phyloP scores from a whole-genome alignment of 225 moss, liverwort and hornwort genomes.

The Thuidium tamariscinum region DNA sequence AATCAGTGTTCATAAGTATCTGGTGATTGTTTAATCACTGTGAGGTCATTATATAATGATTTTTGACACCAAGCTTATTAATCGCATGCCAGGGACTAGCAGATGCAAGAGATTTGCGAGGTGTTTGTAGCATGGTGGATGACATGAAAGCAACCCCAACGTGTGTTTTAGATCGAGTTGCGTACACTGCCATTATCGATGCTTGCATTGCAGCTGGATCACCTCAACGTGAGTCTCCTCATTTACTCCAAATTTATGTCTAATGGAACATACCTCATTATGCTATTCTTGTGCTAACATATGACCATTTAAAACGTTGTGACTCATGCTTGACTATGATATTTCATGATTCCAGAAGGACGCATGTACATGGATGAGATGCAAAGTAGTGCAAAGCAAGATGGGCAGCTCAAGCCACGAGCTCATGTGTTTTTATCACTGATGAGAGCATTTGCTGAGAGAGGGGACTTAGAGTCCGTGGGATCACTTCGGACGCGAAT shows the following conservation, averaged over 20 bases:
- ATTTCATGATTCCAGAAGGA: slow-evolving; percentile 48
- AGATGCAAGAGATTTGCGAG: slow-evolving; percentile 32
- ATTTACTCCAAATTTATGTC: neutral
- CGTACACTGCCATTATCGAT: slow-evolving; percentile 85
- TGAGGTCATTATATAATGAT: neutral
- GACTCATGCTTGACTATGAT: neutral
- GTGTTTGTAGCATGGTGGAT: slow-evolving; percentile 43
- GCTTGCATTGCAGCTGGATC: slow-evolving; percentile 74
- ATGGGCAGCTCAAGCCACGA: slow-evolving; percentile 62
- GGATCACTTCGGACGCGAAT: slow-evolving; percentile 55
- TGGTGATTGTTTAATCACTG: neutral
- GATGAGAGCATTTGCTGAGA: slow-evolving; percentile 90
- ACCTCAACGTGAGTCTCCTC: slow-evolving; percentile 54
- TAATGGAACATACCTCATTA: neutral
- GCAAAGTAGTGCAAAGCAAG: slow-evolving; percentile 53
- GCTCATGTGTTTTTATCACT: slow-evolving; percentile 86
- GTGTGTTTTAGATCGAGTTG: slow-evolving; percentile 88
- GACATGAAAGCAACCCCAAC: slow-evolving; percentile 80
- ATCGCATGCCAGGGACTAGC: slow-evolving; percentile 55
- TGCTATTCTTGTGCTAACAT: neutral
- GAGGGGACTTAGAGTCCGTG: slow-evolving; percentile 61
- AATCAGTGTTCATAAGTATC: neutral
- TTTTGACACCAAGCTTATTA: neutral
- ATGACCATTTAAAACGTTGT: neutral
- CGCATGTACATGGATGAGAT: slow-evolving; percentile 51